Evolutionary conservation across 2,329 filamentous ascomycete genomes (phyloP).

Genomic region (Emergomyces pasteurianus): DNA sequence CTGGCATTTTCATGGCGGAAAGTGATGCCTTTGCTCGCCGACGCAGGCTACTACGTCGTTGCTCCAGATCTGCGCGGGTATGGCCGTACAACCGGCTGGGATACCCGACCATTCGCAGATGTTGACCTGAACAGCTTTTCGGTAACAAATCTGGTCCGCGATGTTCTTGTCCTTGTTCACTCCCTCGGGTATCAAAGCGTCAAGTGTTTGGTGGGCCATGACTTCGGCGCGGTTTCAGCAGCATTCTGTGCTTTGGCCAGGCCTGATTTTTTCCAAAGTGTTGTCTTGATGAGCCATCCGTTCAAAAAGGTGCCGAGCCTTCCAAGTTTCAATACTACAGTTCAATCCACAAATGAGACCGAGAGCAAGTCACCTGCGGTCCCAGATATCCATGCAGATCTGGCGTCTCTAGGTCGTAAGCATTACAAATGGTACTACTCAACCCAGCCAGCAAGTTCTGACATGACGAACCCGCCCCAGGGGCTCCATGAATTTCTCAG

Average conservation of each 20-base stretch:
- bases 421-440: slow-evolving; percentile 55
- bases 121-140: slow-evolving; percentile 47
- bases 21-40: slow-evolving; percentile 47
- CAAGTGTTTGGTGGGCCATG: slow-evolving; percentile 51
- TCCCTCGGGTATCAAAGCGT: slow-evolving; percentile 49
- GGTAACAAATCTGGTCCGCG: slow-evolving; percentile 47
- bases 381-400: slow-evolving; percentile 44
- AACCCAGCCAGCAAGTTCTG: slow-evolving; percentile 22
- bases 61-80: slow-evolving; percentile 58
- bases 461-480: slow-evolving; percentile 30
- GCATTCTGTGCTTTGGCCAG: slow-evolving; percentile 49
- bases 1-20: slow-evolving; percentile 59
- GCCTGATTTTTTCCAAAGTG: slow-evolving; percentile 51
- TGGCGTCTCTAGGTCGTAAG: slow-evolving; percentile 46
- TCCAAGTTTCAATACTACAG: slow-evolving; percentile 32
- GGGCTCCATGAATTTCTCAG: slow-evolving; percentile 50
- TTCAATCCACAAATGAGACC: slow-evolving; percentile 5
- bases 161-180: slow-evolving; percentile 49
- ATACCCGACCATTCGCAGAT: slow-evolving; percentile 37
- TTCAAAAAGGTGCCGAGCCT: slow-evolving; percentile 38
- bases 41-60: slow-evolving; percentile 51
- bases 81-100: slow-evolving; percentile 53
- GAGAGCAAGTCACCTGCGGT: slow-evolving; percentile 12
- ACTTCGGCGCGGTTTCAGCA: slow-evolving; percentile 52
- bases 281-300: slow-evolving; percentile 54